These are phyloP conservation scores for Gymnopilus junonius DNA, from an alignment of 768 basidiomycete genomes.

Conservation along the genomic window DNA sequence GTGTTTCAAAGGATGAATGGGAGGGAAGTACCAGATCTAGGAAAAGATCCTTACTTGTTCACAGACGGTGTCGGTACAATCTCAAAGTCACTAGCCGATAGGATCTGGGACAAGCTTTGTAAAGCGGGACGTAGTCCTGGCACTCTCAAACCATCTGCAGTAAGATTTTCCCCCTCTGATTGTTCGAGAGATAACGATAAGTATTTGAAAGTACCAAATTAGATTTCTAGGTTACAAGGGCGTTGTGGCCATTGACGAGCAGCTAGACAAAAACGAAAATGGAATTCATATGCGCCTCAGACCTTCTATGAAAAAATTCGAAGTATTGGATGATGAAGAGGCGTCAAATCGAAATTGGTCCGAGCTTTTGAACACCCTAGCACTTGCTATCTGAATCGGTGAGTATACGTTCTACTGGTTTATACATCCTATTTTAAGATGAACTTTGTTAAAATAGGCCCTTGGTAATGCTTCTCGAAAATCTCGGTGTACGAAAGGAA, in stretches of 20 bases:
- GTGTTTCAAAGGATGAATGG: conserved; percentile 61
- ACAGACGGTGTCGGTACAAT: conserved; percentile 88
- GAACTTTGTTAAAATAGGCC: conserved; percentile 50
- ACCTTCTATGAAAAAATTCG: conserved; percentile 78
- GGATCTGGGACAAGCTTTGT: conserved; percentile 64
- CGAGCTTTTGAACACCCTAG: conserved; percentile 63
- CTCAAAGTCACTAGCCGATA: conserved; percentile 57
- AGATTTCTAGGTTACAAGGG: conserved; percentile 87
- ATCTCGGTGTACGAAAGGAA: conserved; percentile 62
- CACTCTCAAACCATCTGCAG: conserved; percentile 60
- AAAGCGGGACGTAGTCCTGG: conserved; percentile 40
- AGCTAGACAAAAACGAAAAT: conserved; percentile 44
- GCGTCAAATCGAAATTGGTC: conserved; percentile 80
- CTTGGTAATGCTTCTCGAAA: conserved; percentile 79
- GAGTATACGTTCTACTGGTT: no score
- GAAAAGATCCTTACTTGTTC: conserved; percentile 43
- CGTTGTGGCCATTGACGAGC: conserved; percentile 69
- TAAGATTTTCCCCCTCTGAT: conserved; percentile 36
- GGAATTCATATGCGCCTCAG: conserved; percentile 74
- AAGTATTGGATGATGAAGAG: conserved; percentile 45
- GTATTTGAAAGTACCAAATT: conserved; percentile 65
- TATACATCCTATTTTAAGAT: no score
- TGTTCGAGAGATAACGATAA: conserved; percentile 8
- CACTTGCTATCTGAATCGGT: conserved; percentile 76
- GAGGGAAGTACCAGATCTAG: conserved; percentile 63